Evolutionary conservation across 2,329 filamentous ascomycete species (phyloP).

Genomic region (Laburnicola sp.): DNA sequence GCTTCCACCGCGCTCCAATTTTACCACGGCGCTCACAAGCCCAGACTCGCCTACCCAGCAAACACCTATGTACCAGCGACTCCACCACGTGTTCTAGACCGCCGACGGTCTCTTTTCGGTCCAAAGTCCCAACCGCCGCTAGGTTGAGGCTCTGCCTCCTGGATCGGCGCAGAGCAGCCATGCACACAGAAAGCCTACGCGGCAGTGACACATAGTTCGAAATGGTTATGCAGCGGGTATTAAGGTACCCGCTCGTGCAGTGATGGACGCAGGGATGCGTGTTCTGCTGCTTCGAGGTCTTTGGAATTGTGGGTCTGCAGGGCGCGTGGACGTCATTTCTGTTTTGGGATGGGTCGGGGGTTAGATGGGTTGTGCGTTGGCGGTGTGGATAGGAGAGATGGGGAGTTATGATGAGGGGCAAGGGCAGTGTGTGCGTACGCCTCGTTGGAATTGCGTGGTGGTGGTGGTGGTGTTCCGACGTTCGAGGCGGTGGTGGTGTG

Average conservation of each 20-base stretch:
- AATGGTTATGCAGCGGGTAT: not conserved
- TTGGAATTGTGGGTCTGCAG: not conserved
- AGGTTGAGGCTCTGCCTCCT: too few species aligned
- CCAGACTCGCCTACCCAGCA: too few species aligned
- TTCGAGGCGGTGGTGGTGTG: not conserved
- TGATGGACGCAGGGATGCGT: slow-evolving; percentile 1
- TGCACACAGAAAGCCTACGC: not conserved
- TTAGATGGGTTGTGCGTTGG: not conserved
- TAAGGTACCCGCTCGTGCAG: not conserved
- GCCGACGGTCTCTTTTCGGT: too few species aligned
- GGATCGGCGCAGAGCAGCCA: too few species aligned
- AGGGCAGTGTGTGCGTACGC: not conserved
- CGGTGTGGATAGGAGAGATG: not conserved
- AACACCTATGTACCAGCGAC: too few species aligned
- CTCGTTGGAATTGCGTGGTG: too few species aligned
- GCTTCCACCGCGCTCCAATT: not conserved
- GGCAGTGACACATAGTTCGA: not conserved
- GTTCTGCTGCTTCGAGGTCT: not conserved
- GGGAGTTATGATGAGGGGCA: not conserved
- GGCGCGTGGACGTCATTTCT: not conserved
- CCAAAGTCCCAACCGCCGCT: too few species aligned
- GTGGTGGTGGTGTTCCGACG: too few species aligned
- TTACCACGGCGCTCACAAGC: too few species aligned
- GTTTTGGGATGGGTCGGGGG: not conserved
- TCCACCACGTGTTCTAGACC: too few species aligned